Evolutionary conservation across 768 basidiomycete species (phyloP), one percentile per base, ranked within the genome.

Genomic region (Pholiota conissans): DNA sequence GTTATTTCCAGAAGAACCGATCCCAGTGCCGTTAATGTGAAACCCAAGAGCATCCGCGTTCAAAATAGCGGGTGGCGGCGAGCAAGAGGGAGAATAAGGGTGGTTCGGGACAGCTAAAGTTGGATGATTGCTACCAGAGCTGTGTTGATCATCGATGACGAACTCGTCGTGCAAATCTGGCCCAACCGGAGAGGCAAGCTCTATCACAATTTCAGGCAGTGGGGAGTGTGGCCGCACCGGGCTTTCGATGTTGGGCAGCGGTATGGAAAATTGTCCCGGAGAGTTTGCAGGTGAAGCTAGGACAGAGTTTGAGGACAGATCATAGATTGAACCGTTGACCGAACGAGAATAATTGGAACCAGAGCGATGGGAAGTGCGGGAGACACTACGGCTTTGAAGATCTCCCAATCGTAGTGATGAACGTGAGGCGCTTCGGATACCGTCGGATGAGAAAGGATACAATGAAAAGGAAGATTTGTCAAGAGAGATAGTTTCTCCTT

Each of bases 281-380:
- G 46, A 42, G 20, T 27, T 59, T 9, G 37, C 27, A 42, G 5
- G 20, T n/a, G 13, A 18, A 13, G 13, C 14, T 20, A 32, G 53
- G 53, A 22, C 46, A 32, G n/a, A 47, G 18, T 20, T n/a, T n/a
- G n/a, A n/a, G n/a, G 40, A 11, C 14, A 46, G 30, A 14, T 46
- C 53, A 16, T 46, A 54, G 18, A 32, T 28, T 3, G 53, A 54
- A 5, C n/a, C 14, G 13, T 11, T 28, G 20, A 30, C 14, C 16
- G 53, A 54, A 26, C 30, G 28, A 16, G 53, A 18, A 29, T 50
- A 32, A 18, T 35, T 42, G 18, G 53, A 46, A 5, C 50, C 32
- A 46, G 64, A 26, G 27, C 66, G 60, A 13, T 63, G 65, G 13
- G 69, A 67, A n/a, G 69, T 65, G 20, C 63, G 64, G 3, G 66